Base-by-base conservation (phyloP, 2,329 filamentous ascomycete species). In the Aureobasidium sp. region DNA sequence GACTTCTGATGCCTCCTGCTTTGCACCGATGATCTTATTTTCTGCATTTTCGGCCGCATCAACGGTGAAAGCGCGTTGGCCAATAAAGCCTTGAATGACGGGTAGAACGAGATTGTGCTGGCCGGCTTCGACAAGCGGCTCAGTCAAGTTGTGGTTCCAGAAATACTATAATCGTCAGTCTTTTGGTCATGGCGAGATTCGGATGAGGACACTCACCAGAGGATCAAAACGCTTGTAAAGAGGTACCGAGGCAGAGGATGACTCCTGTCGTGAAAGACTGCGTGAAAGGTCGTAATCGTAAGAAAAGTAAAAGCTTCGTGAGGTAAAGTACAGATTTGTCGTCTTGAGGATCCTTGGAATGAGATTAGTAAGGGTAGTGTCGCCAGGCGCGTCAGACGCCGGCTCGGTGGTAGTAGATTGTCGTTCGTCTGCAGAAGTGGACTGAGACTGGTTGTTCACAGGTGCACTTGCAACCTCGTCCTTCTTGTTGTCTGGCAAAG, bases 271-370 rank as follows among this genome's bases (percentile, higher is more conserved):
- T 58, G 73, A 72, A 64, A 82, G 72, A 60, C 82, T 85, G 61
- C 87, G 83, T 0, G 94, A 97, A 56, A 99, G 83, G 71, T 99
- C 92, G 71, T 93, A 83, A 66, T 99, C 94, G 72, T 99, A 97
- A 0, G 92, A 92, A 73, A 93, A 99, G 78, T 88, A 97, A 74
- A 97, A 97, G 72, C 90, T 97, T 65, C 83, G 82, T 0, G 86
- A 82, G 1, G 89, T 86, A 70, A 97, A 93, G 64, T 96, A 84
- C 61, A 97, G 84, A 70, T 90, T 90, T 1, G 91, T 87, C 35
- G 90, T 95, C 44, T 88, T 84, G 45, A 99, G 74, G 42, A 97
- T 79, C 70, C 96, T 96, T 1, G 93, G 93, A 12, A 96, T 78
- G 35, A 97, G 75, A 24, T 68, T 68, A n/a, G 70, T 68, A 37